phyloP scores from a whole-genome alignment of 2,329 filamentous ascomycete genomes.

The Apiospora marii region DNA sequence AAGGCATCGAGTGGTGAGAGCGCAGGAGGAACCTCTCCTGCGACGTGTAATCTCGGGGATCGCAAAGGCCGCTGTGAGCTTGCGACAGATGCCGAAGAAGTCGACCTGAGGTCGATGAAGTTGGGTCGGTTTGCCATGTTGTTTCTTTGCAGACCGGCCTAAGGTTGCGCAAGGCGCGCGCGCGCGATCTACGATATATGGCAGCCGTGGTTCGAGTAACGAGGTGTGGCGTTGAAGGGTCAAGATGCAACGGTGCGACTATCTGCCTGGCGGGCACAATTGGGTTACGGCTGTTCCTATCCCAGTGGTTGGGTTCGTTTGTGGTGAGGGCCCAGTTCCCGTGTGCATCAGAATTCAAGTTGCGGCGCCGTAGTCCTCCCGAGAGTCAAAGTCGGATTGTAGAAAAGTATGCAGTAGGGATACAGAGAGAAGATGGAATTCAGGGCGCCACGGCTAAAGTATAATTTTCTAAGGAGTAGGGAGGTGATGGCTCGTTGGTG shows the following conservation, averaged over 20 bases:
- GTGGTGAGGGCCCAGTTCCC: neutral
- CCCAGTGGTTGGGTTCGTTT: neutral
- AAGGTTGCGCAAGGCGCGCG: conserved; percentile 7
- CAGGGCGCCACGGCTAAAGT: conserved; percentile 2
- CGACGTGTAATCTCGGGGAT: conserved; percentile 79
- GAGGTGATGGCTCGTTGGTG: neutral
- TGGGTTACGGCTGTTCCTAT: conserved; percentile 2
- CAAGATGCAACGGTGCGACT: neutral
- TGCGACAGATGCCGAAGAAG: conserved; percentile 59
- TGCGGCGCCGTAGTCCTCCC: neutral
- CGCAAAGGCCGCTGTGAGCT: conserved; percentile 62
- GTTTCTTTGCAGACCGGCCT: conserved; percentile 26
- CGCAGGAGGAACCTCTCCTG: conserved; percentile 84
- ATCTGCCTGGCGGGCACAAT: conserved; percentile 2
- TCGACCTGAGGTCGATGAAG: conserved; percentile 66
- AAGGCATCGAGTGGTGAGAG: conserved; percentile 96
- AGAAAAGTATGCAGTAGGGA: neutral
- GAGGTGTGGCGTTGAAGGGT: conserved; percentile 13
- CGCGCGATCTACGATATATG: conserved; percentile 12
- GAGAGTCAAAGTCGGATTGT: neutral
- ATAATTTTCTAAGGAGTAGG: neutral
- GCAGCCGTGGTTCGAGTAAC: neutral
- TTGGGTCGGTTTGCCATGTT: conserved; percentile 65
- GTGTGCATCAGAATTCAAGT: neutral
- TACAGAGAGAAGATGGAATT: neutral